Base-by-base conservation (phyloP, 306 rosid genomes). In the Phaseolus lunatus region DNA sequence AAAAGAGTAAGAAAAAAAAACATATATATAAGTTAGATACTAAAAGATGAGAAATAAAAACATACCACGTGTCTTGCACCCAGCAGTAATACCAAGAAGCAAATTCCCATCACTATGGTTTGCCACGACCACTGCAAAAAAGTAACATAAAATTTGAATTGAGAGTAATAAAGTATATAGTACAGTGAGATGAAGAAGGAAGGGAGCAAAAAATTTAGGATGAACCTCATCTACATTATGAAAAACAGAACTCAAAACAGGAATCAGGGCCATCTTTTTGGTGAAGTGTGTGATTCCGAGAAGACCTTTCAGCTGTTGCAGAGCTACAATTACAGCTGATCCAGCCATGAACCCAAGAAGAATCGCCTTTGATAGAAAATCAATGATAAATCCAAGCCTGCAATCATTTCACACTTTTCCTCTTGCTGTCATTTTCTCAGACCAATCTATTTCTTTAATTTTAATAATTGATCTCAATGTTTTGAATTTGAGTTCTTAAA, bases 41-140 rank as follows among this genome's bases (percentile, higher is more conserved):
- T 14, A 1, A 56, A 5, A 14, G 47, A 6, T 19, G 11, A 37
- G 13, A 58, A 54, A 22, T 62, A 76, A 24, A 5, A 67, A 81
- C 89, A 5, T 90, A 94, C 98, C 26, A 92, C 67, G 23, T 89
- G 89, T 84, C 98, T 89, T 35, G 97, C 84, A 50, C 82, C 9
- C 19, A 95, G 85, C 5, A 95, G 92, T 1, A 92, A 5, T 54
- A 43, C 62, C 78, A 95, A 87, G 90, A 90, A 95, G 87, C 80
- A 84, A 71, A 82, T 4, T 2, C 93, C 98, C 97, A 89, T 82
- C 6, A 89, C 24, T 49, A 92, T 88, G 16, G 98, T 88, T 84
- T 92, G 90, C 98, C 98, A 95, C 16, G 97, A 92, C 98, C 98
- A 95, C 98, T 95, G 91, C 87, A 85, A 37, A 85, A 22, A 64